phyloP scores from a whole-genome alignment of 805 yeast species.

The Nematodospora valgi region DNA sequence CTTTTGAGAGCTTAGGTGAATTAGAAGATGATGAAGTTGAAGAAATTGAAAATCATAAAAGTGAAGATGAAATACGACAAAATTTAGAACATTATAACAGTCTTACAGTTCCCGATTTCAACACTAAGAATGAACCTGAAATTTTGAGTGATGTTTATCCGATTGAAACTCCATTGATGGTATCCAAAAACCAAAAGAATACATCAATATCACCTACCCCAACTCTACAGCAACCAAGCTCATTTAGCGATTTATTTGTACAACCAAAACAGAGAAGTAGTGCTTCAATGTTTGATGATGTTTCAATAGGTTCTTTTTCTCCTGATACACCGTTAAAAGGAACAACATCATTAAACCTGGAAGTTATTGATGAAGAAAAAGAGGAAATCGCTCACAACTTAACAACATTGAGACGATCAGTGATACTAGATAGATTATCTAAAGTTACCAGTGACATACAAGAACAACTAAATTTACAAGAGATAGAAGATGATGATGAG shows the following conservation, averaged over 20 bases:
- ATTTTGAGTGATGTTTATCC: slow-evolving; percentile 40
- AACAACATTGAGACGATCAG: slow-evolving; percentile 27
- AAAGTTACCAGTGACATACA: slow-evolving; percentile 38
- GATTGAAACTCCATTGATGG: slow-evolving; percentile 30
- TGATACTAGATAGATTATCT: slow-evolving; percentile 35
- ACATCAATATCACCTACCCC: background rate
- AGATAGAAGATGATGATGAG: slow-evolving; percentile 8
- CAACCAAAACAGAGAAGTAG: slow-evolving; percentile 6
- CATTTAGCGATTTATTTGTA: slow-evolving; percentile 4
- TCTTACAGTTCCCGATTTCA: slow-evolving; percentile 3
- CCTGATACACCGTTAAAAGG: slow-evolving; percentile 33
- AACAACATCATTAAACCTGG: background rate
- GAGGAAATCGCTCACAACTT: slow-evolving; percentile 10
- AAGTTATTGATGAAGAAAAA: slow-evolving; percentile 5
- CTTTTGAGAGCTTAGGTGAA: slow-evolving; percentile 35
- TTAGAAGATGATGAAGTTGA: slow-evolving; percentile 15
- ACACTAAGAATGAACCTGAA: slow-evolving; percentile 32
- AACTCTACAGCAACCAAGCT: background rate
- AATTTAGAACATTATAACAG: slow-evolving; percentile 9
- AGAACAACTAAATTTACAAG: slow-evolving; percentile 23
- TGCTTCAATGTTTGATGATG: slow-evolving; percentile 13
- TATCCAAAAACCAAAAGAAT: slow-evolving; percentile 22
- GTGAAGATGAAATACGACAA: slow-evolving; percentile 5
- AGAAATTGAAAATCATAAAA: background rate
- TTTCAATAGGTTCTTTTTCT: slow-evolving; percentile 36